Evolutionary conservation across 1,284 basidiomycete species (phyloP).

Genomic region (Gomphus bonarii): DNA sequence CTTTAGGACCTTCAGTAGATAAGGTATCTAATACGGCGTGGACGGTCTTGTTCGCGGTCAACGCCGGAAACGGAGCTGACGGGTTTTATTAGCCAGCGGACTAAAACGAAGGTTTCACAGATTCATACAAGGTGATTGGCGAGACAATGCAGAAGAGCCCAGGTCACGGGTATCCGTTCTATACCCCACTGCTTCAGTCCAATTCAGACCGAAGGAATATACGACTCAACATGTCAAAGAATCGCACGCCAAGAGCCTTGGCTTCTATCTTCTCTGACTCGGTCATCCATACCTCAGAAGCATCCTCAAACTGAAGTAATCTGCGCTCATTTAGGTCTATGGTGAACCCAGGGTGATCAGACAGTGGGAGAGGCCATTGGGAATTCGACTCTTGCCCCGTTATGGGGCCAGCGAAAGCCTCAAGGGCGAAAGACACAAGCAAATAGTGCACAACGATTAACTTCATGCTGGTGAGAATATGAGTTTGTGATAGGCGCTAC

Average conservation of each 20-base stretch:
- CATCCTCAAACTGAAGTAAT: conserved; percentile 63
- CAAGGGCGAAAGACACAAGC: neutral
- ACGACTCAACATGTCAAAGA: conserved; percentile 74
- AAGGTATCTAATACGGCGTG: conserved; percentile 53
- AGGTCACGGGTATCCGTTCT: conserved; percentile 70
- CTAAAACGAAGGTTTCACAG: conserved; percentile 8
- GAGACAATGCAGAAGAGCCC: conserved; percentile 34
- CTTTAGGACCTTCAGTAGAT: conserved; percentile 54
- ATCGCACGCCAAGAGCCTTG: conserved; percentile 65
- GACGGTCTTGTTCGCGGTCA: conserved; percentile 49
- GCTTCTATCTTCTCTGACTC: conserved; percentile 81
- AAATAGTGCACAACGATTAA: neutral
- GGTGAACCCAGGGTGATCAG: conserved; percentile 27
- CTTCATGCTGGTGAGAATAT: conserved; percentile 2
- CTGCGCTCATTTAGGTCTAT: conserved; percentile 64
- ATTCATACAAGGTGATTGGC: neutral
- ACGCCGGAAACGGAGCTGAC: conserved; percentile 43
- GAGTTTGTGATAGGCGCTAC: neutral
- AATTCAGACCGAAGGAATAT: conserved; percentile 11
- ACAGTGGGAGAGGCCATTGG: neutral
- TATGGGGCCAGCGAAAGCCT: neutral
- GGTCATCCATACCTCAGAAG: conserved; percentile 50
- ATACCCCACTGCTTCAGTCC: conserved; percentile 16
- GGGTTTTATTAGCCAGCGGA: neutral
- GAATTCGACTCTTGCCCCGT: neutral